Base-by-base conservation (phyloP, 225 moss, liverwort and hornwort species). In the Marchantia paleacea region DNA sequence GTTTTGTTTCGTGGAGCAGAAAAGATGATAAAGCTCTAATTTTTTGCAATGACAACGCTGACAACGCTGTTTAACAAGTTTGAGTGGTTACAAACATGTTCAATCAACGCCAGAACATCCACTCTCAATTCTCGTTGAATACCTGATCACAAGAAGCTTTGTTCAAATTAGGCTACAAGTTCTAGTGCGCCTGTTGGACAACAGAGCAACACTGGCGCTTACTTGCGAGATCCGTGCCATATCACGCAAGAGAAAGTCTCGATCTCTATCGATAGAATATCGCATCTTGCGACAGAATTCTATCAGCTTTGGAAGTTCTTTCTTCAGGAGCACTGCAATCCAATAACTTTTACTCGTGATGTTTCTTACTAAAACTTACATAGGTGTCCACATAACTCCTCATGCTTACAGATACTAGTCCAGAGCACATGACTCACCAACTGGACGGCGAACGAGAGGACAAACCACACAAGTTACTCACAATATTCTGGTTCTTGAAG, bases 241-340 rank as follows among this genome's bases (percentile, higher is more conserved):
- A 84, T 91, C 86, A 52, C 78, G 79, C 80, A 99, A 78, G 70
- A 99, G 55, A 7, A 82, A 80, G 79, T 94, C 94, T 82, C 94
- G 88, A 81, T 91, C 83, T 75, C 86, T 86, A 81, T 99, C 99
- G 77, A 99, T 88, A 22, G 83, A 76, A 55, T 74, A 85, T 81
- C 99, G 86, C 75, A 88, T 83, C 85, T 91, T 89, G 75, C 99
- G 89, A 84, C 93, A 99, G 52, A 90, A 90, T 72, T 80, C 80
- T 57, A 99, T 91, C 84, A 94, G 82, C 7, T 80, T 75, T 80
- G 89, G 90, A 75, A 95, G 83, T 82, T 94, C 88, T 79, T 71
- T 77, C 78, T 87, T 92, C 69, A 88, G 54, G 57, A 79, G 81
- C 47, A 87, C 92, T 91, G 89, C 86, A 86, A 30, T 39, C 18